phyloP scores from a whole-genome alignment of 2,329 filamentous ascomycete genomes.

The Trichoderma harzianum region DNA sequence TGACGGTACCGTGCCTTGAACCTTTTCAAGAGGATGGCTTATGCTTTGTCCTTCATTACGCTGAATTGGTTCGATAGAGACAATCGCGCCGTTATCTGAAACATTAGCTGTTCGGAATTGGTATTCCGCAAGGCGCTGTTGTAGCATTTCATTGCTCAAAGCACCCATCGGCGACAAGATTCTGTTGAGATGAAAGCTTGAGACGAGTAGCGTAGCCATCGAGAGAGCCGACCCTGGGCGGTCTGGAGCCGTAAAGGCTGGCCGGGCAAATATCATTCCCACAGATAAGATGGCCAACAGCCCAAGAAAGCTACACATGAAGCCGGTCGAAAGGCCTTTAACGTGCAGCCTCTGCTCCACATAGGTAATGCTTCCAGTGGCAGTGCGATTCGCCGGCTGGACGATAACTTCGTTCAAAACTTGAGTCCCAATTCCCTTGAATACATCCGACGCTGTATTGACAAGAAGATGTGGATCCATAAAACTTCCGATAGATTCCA shows the following conservation, averaged over 20 bases:
- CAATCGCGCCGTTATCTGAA: neutral
- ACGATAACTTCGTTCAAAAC: neutral
- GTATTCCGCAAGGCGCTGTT: neutral
- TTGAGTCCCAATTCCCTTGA: constrained; percentile 4
- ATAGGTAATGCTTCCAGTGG: neutral
- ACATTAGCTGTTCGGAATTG: neutral
- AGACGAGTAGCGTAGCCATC: neutral
- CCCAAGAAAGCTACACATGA: constrained; percentile 13
- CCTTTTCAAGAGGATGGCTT: neutral
- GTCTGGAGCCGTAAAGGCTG: neutral
- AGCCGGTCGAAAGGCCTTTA: constrained; percentile 1
- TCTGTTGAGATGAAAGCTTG: neutral
- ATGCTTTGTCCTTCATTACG: neutral
- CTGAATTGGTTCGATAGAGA: neutral
- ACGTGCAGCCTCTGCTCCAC: neutral
- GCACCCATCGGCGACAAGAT: neutral
- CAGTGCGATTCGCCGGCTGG: neutral
- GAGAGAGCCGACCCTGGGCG: neutral
- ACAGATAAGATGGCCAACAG: neutral
- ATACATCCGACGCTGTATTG: neutral
- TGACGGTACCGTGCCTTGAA: neutral
- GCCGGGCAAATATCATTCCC: neutral
- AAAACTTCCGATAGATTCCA: constrained; percentile 16
- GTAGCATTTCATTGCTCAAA: neutral
- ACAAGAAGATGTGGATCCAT: constrained; percentile 21